Evolutionary conservation across 306 rosid genomes (phyloP).

Genomic region (Fragaria ananassa): DNA sequence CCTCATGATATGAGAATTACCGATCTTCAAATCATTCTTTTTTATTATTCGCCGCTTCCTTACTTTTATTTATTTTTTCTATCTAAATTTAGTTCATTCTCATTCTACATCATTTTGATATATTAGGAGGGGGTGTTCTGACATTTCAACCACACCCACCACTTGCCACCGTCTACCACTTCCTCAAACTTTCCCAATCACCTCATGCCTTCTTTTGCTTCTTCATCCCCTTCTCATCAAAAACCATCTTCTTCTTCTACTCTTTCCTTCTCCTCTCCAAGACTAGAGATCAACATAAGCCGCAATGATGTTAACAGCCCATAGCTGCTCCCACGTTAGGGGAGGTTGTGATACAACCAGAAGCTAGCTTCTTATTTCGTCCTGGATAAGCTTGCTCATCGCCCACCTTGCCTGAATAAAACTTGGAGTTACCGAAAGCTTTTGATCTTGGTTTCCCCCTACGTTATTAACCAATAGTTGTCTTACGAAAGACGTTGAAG

Average conservation of each 20-base stretch:
- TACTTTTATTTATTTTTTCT: too few relatives aligned
- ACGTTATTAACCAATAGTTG: too few relatives aligned
- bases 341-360: constrained; percentile 45
- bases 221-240: background rate
- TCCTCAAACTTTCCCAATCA: too few relatives aligned
- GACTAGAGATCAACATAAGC: background rate
- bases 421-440: too few relatives aligned
- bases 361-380: constrained; percentile 29
- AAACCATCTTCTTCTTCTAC: background rate
- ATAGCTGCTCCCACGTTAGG: constrained; percentile 62
- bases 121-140: background rate
- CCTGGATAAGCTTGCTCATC: constrained; percentile 25
- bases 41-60: too few relatives aligned
- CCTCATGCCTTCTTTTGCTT: constrained; percentile 27
- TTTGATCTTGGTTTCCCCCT: too few relatives aligned
- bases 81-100: too few relatives aligned
- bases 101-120: background rate
- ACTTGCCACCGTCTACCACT: background rate
- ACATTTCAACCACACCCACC: background rate
- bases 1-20: too few relatives aligned
- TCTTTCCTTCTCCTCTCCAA: background rate
- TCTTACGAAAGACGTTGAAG: too few relatives aligned
- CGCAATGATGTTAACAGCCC: constrained; percentile 22
- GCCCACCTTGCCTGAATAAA: constrained; percentile 43
- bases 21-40: too few relatives aligned